These are phyloP conservation scores for Astrocystis sublimbata DNA, from an alignment of 495 filamentous ascomycete species.

Conservation along the genomic window DNA sequence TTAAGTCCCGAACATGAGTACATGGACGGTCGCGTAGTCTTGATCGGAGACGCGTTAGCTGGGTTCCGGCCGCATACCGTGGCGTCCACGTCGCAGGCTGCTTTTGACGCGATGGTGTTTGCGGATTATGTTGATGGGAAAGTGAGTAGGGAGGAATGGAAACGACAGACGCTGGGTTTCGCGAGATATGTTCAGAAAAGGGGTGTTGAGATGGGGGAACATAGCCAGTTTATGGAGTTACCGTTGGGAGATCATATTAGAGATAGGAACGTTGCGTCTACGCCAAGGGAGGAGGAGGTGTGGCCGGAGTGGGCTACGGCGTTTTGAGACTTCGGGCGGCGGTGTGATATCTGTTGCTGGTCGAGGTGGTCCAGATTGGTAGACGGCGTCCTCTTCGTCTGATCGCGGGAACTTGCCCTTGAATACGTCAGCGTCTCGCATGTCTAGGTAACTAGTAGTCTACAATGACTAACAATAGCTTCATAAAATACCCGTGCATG, in stretches of 20 bases:
- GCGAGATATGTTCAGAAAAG: constrained; percentile 45
- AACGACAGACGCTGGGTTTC: constrained; percentile 46
- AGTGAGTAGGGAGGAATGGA: constrained; percentile 44
- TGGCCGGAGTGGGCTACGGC: constrained; percentile 37
- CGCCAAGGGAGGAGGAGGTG: constrained; percentile 31
- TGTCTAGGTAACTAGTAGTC: no score
- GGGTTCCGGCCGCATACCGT: constrained; percentile 59
- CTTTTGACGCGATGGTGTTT: constrained; percentile 48
- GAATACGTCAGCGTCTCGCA: no score
- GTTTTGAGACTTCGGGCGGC: no score
- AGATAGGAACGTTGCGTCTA: constrained; percentile 38
- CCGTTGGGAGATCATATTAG: constrained; percentile 37
- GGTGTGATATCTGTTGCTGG: no score
- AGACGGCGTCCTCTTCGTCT: no score
- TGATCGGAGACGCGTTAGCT: constrained; percentile 59
- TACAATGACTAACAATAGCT: no score
- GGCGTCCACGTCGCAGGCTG: constrained; percentile 53
- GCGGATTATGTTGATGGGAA: constrained; percentile 46
- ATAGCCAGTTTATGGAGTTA: constrained; percentile 46
- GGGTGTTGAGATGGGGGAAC: constrained; percentile 50
- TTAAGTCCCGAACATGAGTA: constrained; percentile 47
- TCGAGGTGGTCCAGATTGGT: no score
- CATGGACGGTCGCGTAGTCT: constrained; percentile 49
- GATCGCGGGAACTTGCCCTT: no score
- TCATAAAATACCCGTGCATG: no score